Evolutionary conservation across 2,329 filamentous ascomycete species (phyloP).

Genomic region (Parafenestella ontariensis): DNA sequence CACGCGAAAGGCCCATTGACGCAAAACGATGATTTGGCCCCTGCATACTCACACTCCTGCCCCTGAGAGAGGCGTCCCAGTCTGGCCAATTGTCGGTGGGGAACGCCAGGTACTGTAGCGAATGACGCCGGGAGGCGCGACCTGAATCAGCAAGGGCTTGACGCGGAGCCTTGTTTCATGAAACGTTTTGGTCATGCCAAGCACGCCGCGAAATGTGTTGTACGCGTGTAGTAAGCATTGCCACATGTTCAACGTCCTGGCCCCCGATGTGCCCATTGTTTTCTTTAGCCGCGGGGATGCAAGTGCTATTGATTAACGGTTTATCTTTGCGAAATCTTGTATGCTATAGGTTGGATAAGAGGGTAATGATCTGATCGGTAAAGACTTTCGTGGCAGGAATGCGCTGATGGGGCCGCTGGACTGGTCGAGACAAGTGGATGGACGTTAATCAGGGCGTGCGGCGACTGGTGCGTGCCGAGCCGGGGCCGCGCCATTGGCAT

Average conservation of each 20-base stretch:
- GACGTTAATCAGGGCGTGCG: constrained; percentile 12
- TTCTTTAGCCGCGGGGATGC: constrained; percentile 2
- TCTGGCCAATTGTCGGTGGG: constrained; percentile 35
- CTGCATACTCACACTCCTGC: constrained; percentile 12
- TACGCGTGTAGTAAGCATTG: constrained; percentile 9
- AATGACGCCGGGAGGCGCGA: constrained; percentile 24
- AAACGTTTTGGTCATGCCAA: constrained; percentile 29
- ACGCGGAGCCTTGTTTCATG: constrained; percentile 30
- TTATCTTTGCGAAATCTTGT: not conserved
- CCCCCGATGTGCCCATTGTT: not conserved
- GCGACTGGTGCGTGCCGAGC: constrained; percentile 35
- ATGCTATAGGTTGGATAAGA: not conserved
- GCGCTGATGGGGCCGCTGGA: constrained; percentile 8
- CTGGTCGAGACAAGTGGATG: constrained; percentile 18
- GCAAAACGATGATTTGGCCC: constrained; percentile 1
- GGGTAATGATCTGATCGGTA: constrained; percentile 6
- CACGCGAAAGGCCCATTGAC: not conserved
- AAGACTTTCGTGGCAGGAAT: constrained; percentile 25
- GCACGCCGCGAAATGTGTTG: constrained; percentile 11
- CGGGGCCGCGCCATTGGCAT: constrained; percentile 18
- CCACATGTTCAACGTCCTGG: not conserved
- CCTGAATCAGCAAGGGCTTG: constrained; percentile 29
- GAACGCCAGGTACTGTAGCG: constrained; percentile 15
- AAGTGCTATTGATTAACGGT: constrained; percentile 1
- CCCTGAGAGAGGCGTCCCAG: constrained; percentile 30